These are phyloP conservation scores for Colletotrichum gigasporum DNA, from an alignment of 2,329 filamentous ascomycete genomes.

Conservation along the genomic window DNA sequence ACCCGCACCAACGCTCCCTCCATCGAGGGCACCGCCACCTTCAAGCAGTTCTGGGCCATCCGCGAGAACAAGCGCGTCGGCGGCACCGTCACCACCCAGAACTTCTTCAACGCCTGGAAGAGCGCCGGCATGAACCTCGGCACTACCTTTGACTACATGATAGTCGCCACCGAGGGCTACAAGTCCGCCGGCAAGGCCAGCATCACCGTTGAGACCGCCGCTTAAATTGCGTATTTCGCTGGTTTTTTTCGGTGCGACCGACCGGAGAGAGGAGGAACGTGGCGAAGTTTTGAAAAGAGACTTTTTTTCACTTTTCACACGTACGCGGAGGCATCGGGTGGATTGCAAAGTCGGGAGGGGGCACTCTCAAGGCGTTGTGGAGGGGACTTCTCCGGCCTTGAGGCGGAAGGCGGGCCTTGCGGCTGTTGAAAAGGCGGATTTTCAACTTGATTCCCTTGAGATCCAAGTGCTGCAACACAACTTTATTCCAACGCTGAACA, in stretches of 20 bases:
- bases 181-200: slow-evolving; percentile 56
- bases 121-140: slow-evolving; percentile 58
- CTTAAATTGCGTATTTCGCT: not conserved
- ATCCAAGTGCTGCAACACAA: not conserved
- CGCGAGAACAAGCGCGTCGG: slow-evolving; percentile 57
- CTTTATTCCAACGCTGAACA: not conserved
- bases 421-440: not conserved
- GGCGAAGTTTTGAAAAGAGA: not conserved
- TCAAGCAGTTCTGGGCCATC: slow-evolving; percentile 64
- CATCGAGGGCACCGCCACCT: slow-evolving; percentile 58
- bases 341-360: too few relatives aligned
- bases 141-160: slow-evolving; percentile 58
- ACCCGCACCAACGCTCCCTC: slow-evolving; percentile 53
- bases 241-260: too few relatives aligned
- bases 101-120: slow-evolving; percentile 64
- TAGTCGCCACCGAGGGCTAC: slow-evolving; percentile 65
- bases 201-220: slow-evolving; percentile 51
- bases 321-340: not conserved
- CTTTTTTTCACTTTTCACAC: too few relatives aligned
- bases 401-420: not conserved
- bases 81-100: slow-evolving; percentile 58
- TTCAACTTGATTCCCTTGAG: not conserved
- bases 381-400: not conserved
- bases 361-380: too few relatives aligned
- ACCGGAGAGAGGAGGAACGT: too few relatives aligned